Percentiles rank a stretch among this genome's conserved stretches.
Evolutionary conservation across 2,329 filamentous ascomycete species (phyloP).

Genomic region (Fusarium sp.): DNA sequence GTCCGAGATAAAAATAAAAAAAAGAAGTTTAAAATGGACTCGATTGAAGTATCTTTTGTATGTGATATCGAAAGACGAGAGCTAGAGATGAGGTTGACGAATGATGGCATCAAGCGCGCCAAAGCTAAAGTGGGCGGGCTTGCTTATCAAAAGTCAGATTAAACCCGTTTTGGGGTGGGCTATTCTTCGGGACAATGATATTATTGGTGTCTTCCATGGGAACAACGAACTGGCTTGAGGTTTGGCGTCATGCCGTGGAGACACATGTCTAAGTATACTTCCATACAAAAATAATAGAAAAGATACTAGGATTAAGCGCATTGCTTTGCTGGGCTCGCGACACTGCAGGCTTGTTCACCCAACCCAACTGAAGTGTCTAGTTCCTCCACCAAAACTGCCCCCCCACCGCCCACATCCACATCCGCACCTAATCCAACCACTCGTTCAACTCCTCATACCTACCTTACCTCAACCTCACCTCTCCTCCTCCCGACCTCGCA

Average conservation of each 20-base stretch:
- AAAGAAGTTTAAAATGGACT: not conserved
- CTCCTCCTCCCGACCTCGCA: slow-evolving; percentile 30
- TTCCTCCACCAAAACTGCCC: slow-evolving; percentile 37
- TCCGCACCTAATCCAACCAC: slow-evolving; percentile 27
- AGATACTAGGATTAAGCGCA: slow-evolving; percentile 24
- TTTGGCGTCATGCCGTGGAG: slow-evolving; percentile 37
- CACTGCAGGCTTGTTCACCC: not conserved
- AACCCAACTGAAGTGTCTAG: slow-evolving; percentile 14
- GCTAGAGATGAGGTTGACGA: slow-evolving; percentile 14
- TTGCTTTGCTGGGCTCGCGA: slow-evolving; percentile 13
- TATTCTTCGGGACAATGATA: slow-evolving; percentile 34
- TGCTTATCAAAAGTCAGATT: slow-evolving; percentile 19
- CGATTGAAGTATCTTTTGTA: slow-evolving; percentile 1
- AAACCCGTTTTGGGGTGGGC: slow-evolving; percentile 22
- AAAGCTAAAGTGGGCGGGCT: slow-evolving; percentile 14
- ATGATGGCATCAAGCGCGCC: slow-evolving; percentile 32
- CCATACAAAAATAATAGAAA: slow-evolving; percentile 3
- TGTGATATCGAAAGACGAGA: slow-evolving; percentile 11
- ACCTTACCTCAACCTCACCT: slow-evolving; percentile 21
- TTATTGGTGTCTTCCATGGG: slow-evolving; percentile 11
- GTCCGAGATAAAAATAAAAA: not conserved
- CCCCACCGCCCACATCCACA: slow-evolving; percentile 42
- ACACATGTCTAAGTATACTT: slow-evolving; percentile 14
- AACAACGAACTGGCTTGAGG: slow-evolving; percentile 17
- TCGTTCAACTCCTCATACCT: slow-evolving; percentile 39